Base-by-base conservation (phyloP, 805 yeast genomes). In the Candida broadrunensis region DNA sequence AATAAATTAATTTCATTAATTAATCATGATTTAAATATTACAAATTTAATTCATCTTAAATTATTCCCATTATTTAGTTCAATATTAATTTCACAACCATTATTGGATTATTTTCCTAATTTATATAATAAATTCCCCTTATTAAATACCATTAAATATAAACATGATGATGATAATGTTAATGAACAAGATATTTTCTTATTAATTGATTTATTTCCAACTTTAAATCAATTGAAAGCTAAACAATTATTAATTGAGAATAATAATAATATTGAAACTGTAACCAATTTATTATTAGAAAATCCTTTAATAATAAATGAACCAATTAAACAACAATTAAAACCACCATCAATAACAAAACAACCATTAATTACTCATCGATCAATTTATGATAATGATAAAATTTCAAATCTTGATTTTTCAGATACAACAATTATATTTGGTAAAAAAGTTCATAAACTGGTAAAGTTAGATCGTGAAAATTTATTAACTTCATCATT, bases 141-240 rank as follows among this genome's bases (percentile, higher is more conserved):
- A 45, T 55, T 83, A 43, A 61, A 55, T 16, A 44, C 44, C n/a
- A 36, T 45, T 4, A 36, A 32, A 9, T 17, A 29, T 29, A 23
- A 38, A 20, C 37, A 33, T 14, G 41, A 31, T 3, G 38, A 26
- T 3, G 31, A 30, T 11, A 41, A 43, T 5, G 56, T 47, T 15
- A 45, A 49, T 23, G 60, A 64, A 24, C 53, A 58, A 14, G 62
- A 64, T 9, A 41, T 46, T 11, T 41, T 38, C 16, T 16, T 41
- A 19, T 50, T 75, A 33, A 43, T 56, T n/a, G 87, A 81, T 24
- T 56, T 89, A 45, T 86, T 88, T 55, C 96, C 96, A 0, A 74
- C 74, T 30, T 56, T 88, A 26, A 62, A 76, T 0, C 52, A 58
- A 3, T 59, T 65, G 1, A 73, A 78, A 53, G 74, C 82, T 0